A percentile compares a stretch with the other conserved stretches of the same genome.
phyloP scores from a whole-genome alignment of 805 yeast species.

The Candida qinlingensis region DNA sequence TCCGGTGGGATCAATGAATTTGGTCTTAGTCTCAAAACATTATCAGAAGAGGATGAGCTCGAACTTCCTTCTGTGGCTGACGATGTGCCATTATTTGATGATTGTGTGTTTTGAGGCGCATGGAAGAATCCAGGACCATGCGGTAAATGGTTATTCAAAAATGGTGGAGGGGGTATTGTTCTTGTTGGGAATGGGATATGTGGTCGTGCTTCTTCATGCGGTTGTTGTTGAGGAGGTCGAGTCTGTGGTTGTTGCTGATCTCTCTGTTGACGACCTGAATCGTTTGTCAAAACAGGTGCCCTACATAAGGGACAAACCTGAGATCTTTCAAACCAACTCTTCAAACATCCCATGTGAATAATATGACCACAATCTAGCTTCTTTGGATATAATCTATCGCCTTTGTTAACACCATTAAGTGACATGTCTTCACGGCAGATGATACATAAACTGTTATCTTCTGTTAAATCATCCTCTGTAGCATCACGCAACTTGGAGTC shows the following conservation, averaged over 20 bases:
- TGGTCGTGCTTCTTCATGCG: background rate
- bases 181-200: background rate
- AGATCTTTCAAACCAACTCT: conserved; percentile 89
- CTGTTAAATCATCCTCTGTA: conserved; percentile 47
- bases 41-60: background rate
- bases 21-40: conserved; percentile 2
- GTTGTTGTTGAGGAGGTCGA: background rate
- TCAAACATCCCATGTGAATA: conserved; percentile 83
- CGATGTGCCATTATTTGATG: background rate
- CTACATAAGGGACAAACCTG: conserved; percentile 93
- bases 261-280: background rate
- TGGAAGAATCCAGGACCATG: conserved; percentile 3
- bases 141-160: background rate
- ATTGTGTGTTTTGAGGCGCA: background rate
- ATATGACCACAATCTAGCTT: conserved; percentile 81
- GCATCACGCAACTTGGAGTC: conserved; percentile 63
- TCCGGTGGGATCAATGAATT: conserved; percentile 22
- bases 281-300: conserved; percentile 48
- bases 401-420: conserved; percentile 30
- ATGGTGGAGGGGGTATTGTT: background rate
- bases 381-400: conserved; percentile 57
- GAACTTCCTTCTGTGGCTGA: background rate
- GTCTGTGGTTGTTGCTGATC: background rate
- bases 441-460: conserved; percentile 66
- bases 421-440: conserved; percentile 90